These are phyloP conservation scores for Marchantia paleacea DNA, from an alignment of 225 moss, liverwort and hornwort species.

Conservation along the genomic window DNA sequence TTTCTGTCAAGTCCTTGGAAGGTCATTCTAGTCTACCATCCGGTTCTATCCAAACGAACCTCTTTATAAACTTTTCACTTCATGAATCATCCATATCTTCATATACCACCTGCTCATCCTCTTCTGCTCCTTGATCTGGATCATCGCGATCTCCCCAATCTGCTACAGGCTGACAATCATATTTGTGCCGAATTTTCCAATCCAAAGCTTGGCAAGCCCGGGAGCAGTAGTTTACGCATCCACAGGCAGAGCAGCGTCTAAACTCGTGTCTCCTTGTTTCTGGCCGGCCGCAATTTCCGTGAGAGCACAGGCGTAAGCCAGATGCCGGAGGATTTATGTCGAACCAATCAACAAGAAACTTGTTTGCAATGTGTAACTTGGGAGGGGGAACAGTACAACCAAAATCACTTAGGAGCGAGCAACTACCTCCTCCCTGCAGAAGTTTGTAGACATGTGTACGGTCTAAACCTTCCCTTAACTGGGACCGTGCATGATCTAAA, in stretches of 20 bases:
- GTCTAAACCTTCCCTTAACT: slow-evolving; percentile 22
- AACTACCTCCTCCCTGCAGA: slow-evolving; percentile 30
- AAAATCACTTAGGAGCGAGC: slow-evolving; percentile 45
- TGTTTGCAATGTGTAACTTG: slow-evolving; percentile 41
- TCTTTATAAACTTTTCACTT: neutral
- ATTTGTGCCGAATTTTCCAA: slow-evolving; percentile 52
- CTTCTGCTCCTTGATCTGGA: slow-evolving; percentile 37
- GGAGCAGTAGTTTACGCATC: slow-evolving; percentile 47
- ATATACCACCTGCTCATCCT: slow-evolving; percentile 38
- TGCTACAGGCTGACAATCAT: slow-evolving; percentile 40
- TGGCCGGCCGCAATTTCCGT: slow-evolving; percentile 47
- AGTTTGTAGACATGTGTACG: slow-evolving; percentile 34
- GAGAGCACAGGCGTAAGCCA: slow-evolving; percentile 44
- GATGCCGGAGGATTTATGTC: slow-evolving; percentile 21
- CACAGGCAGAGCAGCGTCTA: slow-evolving; percentile 50
- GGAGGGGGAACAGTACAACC: slow-evolving; percentile 38
- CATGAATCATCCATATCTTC: slow-evolving; percentile 43
- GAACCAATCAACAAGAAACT: slow-evolving; percentile 50
- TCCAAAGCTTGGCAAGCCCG: slow-evolving; percentile 51
- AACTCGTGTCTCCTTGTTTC: slow-evolving; percentile 48
- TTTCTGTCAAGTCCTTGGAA: neutral
- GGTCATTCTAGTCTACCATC: neutral
- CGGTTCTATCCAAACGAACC: neutral
- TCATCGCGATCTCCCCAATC: slow-evolving; percentile 50
- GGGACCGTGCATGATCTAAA: slow-evolving; percentile 3